Percentiles rank a stretch among this genome's conserved stretches.
Evolutionary conservation across 257 asterid species (phyloP).

Genomic region (Vinca minor): DNA sequence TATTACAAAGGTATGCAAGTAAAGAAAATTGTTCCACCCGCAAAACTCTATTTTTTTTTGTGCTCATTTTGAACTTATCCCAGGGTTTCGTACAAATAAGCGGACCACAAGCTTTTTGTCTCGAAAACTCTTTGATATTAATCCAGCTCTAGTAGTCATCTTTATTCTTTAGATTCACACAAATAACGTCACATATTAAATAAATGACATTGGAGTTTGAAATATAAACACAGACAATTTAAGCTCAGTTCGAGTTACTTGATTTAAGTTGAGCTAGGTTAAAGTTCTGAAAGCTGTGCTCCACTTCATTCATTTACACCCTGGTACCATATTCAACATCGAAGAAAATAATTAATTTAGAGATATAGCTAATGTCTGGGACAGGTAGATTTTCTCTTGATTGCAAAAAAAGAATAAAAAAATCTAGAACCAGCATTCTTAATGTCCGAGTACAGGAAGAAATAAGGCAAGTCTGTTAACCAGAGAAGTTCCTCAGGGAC

Average conservation of each 20-base stretch:
- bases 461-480: neutral
- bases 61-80: no score
- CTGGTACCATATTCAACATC: neutral
- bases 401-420: no score
- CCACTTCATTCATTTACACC: neutral
- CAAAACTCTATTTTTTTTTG: no score
- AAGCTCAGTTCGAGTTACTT: neutral
- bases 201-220: neutral
- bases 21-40: no score
- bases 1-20: neutral
- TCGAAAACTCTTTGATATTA: neutral
- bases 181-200: no score
- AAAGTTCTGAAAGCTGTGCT: neutral
- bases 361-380: neutral
- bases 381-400: neutral
- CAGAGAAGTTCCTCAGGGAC: neutral
- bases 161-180: no score
- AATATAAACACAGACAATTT: no score
- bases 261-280: neutral
- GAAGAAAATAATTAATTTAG: neutral
- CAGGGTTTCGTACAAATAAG: no score
- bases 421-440: no score
- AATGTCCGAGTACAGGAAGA: neutral
- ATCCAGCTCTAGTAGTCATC: neutral
- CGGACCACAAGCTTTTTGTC: no score